Evolutionary conservation across 163 green algal species (phyloP).

Genomic region (Chloromonas sp.): DNA sequence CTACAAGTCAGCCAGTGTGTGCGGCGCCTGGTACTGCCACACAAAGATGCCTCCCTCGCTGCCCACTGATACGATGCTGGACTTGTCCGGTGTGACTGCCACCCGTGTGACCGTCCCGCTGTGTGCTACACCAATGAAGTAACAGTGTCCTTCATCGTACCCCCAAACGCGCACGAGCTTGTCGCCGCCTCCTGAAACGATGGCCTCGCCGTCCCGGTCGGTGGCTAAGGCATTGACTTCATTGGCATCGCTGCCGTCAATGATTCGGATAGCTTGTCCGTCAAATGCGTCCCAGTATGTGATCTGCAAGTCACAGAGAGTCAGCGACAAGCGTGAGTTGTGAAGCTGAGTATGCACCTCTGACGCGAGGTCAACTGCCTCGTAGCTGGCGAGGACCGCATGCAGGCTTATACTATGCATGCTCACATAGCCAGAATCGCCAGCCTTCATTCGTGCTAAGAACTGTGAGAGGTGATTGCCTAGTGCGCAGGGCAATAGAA

Average conservation of each 20-base stretch:
- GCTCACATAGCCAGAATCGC: too few relatives aligned
- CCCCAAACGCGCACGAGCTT: constrained; percentile 74
- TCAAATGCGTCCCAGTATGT: constrained; percentile 86
- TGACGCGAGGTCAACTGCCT: too few relatives aligned
- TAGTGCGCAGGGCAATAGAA: too few relatives aligned
- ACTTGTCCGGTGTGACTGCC: constrained; percentile 59
- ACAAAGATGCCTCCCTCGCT: constrained; percentile 77
- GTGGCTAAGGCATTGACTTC: constrained; percentile 59
- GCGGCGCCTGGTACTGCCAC: constrained; percentile 53
- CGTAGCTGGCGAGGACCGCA: too few relatives aligned
- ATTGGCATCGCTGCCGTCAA: constrained; percentile 58
- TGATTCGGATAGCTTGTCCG: constrained; percentile 73
- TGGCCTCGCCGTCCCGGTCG: constrained; percentile 51
- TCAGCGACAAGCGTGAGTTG: neutral
- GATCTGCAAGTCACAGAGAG: constrained; percentile 33
- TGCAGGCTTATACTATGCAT: too few relatives aligned
- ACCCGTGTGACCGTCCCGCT: constrained; percentile 58
- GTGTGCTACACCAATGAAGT: constrained; percentile 64
- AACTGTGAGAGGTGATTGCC: too few relatives aligned
- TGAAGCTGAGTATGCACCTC: neutral
- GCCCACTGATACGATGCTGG: constrained; percentile 64
- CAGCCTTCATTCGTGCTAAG: too few relatives aligned
- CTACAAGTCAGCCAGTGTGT: constrained; percentile 11
- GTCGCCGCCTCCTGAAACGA: constrained; percentile 68
- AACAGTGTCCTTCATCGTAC: constrained; percentile 81